Evolutionary conservation across 192 early-diverging fungal genomes (phyloP).

Genomic region (Rhizoclosmatium globosum): DNA sequence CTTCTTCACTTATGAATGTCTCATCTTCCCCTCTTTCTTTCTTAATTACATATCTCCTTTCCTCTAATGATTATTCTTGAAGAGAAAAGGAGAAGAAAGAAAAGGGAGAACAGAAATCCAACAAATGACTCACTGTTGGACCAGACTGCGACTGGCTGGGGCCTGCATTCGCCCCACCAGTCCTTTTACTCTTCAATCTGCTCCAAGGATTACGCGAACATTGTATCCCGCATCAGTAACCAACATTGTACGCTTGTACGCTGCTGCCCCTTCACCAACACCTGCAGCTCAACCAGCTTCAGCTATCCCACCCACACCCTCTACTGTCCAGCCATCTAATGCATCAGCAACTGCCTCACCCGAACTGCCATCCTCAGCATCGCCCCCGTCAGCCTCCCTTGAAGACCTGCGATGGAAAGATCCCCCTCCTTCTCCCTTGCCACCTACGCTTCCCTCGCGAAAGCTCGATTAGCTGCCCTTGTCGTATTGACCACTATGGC

Average conservation of each 20-base stretch:
- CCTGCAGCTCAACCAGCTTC: background rate
- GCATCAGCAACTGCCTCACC: background rate
- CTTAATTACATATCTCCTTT: too few species aligned
- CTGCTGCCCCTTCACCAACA: conserved; percentile 4
- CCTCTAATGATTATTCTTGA: too few species aligned
- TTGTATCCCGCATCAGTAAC: background rate
- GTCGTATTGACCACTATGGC: conserved; percentile 95
- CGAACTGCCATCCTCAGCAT: background rate
- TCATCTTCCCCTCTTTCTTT: too few species aligned
- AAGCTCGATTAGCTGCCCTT: conserved; percentile 85
- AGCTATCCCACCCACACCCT: background rate
- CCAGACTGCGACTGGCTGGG: too few species aligned
- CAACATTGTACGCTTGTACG: background rate
- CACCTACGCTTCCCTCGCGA: conserved; percentile 62
- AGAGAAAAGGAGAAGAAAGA: too few species aligned
- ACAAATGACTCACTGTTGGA: too few species aligned
- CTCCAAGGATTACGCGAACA: too few species aligned
- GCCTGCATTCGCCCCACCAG: too few species aligned
- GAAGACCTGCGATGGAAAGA: conserved; percentile 22
- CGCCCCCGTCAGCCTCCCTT: background rate
- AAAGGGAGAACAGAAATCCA: too few species aligned
- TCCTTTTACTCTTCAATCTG: too few species aligned
- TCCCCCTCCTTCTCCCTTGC: background rate
- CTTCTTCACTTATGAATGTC: too few species aligned
- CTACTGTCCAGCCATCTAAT: background rate